A percentile compares a stretch with the other conserved stretches of the same genome.
Conservation (phyloP, 768 basidiomycete genomes). For the Amanita polypyramis region DNA sequence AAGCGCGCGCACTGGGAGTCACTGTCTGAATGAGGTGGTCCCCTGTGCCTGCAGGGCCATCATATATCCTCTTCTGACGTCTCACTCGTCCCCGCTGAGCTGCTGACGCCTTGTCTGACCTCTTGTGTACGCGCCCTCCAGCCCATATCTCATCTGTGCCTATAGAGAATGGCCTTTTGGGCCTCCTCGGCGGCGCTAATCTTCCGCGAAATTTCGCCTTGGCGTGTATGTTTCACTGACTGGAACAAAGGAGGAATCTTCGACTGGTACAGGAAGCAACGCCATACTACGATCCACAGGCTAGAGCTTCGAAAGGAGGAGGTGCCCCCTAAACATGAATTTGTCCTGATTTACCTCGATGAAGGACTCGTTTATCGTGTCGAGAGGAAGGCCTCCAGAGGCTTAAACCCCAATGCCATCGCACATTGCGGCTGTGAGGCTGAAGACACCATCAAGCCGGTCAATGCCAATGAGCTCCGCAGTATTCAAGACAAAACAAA, state of each 20-base stretch:
- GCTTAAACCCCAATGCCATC: neutral
- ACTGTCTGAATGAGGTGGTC: too few relatives aligned
- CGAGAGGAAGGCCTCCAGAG: neutral
- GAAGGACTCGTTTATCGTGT: neutral
- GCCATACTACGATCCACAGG: neutral
- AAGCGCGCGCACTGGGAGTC: too few relatives aligned
- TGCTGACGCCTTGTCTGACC: too few relatives aligned
- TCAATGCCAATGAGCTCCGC: neutral
- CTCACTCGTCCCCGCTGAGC: too few relatives aligned
- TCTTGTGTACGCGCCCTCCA: too few relatives aligned
- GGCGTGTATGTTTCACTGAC: neutral
- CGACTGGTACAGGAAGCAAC: neutral
- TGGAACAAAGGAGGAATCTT: neutral
- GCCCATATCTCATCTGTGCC: neutral
- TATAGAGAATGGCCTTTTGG: neutral
- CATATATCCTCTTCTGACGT: too few relatives aligned
- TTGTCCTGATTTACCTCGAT: neutral
- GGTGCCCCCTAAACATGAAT: neutral
- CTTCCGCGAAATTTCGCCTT: neutral
- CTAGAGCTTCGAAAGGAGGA: neutral
- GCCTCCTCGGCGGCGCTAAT: neutral
- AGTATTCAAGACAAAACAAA: neutral
- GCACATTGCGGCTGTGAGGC: neutral
- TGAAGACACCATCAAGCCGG: neutral
- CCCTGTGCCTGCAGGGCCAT: too few relatives aligned